Evolutionary conservation across 345 rosid genomes (phyloP).

Genomic region (Acer campestre): DNA sequence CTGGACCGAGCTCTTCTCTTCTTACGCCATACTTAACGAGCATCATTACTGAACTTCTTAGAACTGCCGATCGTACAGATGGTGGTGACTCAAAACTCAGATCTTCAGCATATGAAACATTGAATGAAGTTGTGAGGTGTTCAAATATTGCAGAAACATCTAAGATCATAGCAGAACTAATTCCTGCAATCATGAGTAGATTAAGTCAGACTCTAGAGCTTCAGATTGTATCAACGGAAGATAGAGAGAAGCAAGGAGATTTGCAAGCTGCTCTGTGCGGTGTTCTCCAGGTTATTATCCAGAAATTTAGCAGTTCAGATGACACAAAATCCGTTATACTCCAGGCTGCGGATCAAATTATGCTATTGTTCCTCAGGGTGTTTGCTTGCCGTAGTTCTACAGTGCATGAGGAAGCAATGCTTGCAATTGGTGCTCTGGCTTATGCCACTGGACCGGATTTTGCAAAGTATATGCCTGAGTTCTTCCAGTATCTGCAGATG

Average conservation of each 20-base stretch:
- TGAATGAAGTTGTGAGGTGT: constrained; percentile 90
- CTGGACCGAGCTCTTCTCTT: constrained; percentile 62
- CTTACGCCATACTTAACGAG: constrained; percentile 71
- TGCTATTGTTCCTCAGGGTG: constrained; percentile 79
- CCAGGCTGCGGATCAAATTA: constrained; percentile 81
- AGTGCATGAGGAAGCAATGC: constrained; percentile 99
- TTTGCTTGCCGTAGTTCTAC: constrained; percentile 91
- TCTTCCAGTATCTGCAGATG: constrained; percentile 80
- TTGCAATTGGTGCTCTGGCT: constrained; percentile 95
- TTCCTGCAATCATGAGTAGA: constrained; percentile 75
- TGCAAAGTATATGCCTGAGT: constrained; percentile 73
- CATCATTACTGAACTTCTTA: constrained; percentile 62
- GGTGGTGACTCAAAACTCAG: constrained; percentile 73
- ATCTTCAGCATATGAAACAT: constrained; percentile 81
- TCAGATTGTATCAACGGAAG: constrained; percentile 71
- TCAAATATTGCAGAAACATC: constrained; percentile 69
- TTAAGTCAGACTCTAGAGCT: constrained; percentile 73
- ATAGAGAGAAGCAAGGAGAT: constrained; percentile 90
- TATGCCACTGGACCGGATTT: constrained; percentile 85
- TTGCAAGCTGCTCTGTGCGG: constrained; percentile 92
- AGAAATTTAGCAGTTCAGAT: constrained; percentile 72
- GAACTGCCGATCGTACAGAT: constrained; percentile 77
- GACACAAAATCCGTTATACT: constrained; percentile 59
- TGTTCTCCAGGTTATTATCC: constrained; percentile 91
- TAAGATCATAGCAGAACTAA: constrained; percentile 65